phyloP scores from a whole-genome alignment of 2,329 filamentous ascomycete genomes.

The Calonectria hongkongensis region DNA sequence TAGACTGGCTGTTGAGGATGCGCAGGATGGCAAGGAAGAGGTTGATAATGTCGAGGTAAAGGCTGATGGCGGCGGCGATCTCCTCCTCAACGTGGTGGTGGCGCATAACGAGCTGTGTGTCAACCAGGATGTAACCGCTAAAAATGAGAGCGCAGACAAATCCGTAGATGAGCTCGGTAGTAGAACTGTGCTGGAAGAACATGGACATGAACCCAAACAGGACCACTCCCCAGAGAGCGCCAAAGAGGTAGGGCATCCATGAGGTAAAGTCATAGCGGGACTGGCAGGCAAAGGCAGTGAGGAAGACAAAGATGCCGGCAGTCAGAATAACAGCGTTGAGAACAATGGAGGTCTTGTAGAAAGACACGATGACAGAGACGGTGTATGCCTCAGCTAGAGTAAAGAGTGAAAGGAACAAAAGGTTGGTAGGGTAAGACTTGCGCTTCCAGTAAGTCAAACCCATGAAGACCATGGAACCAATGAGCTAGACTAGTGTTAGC shows the following conservation, averaged over 20 bases:
- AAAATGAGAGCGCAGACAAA: conserved; percentile 90
- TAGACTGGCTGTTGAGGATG: conserved; percentile 96
- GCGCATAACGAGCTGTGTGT: conserved; percentile 96
- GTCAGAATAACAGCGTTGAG: conserved; percentile 94
- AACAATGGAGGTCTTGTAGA: conserved; percentile 89
- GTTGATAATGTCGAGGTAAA: conserved; percentile 98
- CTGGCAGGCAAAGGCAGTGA: conserved; percentile 94
- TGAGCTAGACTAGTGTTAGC: conserved; percentile 69
- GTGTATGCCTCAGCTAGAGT: conserved; percentile 95
- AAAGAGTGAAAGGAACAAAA: conserved; percentile 93
- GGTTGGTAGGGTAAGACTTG: conserved; percentile 95
- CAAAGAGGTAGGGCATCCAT: conserved; percentile 97
- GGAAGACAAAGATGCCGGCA: conserved; percentile 85
- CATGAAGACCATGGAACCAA: conserved; percentile 90
- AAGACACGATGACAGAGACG: conserved; percentile 93
- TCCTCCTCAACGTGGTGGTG: conserved; percentile 99
- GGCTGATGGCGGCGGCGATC: conserved; percentile 94
- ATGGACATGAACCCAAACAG: conserved; percentile 94
- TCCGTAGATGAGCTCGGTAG: conserved; percentile 89
- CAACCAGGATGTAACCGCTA: conserved; percentile 94
- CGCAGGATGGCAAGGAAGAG: conserved; percentile 95
- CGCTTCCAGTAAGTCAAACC: conserved; percentile 95
- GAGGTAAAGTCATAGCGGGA: conserved; percentile 98
- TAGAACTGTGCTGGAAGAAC: conserved; percentile 91
- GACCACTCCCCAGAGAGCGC: conserved; percentile 90